Percentiles rank a stretch among this genome's conserved stretches.
phyloP scores from a whole-genome alignment of 306 rosid species.

The Trichosanthes truncata region DNA sequence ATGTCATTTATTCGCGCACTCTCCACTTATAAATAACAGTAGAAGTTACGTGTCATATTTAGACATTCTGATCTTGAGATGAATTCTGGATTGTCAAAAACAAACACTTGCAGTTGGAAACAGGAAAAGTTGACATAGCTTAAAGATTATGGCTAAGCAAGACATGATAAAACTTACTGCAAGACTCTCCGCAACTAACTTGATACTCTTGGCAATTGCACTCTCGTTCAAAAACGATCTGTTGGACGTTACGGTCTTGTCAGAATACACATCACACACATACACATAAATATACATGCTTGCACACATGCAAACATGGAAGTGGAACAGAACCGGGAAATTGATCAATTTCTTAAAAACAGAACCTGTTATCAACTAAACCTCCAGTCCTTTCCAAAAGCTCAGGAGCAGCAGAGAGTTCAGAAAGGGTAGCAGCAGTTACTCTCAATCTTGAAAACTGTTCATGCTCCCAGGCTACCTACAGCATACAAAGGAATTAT shows the following conservation, averaged over 20 bases:
- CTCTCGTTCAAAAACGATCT: slow-evolving; percentile 62
- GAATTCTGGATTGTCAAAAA: background rate
- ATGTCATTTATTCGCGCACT: background rate
- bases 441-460: slow-evolving; percentile 95
- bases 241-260: slow-evolving; percentile 37
- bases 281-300: background rate
- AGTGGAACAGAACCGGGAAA: background rate
- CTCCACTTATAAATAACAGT: background rate
- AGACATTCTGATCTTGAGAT: background rate
- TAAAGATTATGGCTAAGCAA: background rate
- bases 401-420: slow-evolving; percentile 67
- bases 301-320: background rate
- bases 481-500: slow-evolving; percentile 41
- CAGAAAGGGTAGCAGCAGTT: slow-evolving; percentile 94
- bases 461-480: slow-evolving; percentile 99
- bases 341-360: slow-evolving; percentile 12
- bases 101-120: background rate
- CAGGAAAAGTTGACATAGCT: background rate
- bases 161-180: slow-evolving; percentile 45
- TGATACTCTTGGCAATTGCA: slow-evolving; percentile 68
- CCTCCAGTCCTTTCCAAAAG: slow-evolving; percentile 83
- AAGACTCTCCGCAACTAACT: slow-evolving; percentile 90
- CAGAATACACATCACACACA: slow-evolving; percentile 12
- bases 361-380: slow-evolving; percentile 74
- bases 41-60: background rate